These are phyloP conservation scores for Nemania abortiva DNA, from an alignment of 2,329 filamentous ascomycete genomes.

Conservation along the genomic window DNA sequence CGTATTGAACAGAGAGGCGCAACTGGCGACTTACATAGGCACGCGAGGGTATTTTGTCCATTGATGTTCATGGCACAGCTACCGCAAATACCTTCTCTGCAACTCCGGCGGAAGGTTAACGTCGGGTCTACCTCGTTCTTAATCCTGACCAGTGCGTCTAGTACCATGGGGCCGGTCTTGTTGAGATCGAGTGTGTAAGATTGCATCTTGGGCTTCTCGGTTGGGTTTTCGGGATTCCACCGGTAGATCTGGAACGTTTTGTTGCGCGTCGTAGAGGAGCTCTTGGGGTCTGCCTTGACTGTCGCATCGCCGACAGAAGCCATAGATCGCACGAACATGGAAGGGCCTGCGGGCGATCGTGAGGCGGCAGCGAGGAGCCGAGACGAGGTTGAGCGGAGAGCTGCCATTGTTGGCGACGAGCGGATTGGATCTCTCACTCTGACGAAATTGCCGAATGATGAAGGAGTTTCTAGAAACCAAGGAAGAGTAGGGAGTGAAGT, in stretches of 20 bases:
- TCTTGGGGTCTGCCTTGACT: constrained; percentile 70
- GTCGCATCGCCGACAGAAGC: constrained; percentile 70
- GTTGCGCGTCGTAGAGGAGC: constrained; percentile 69
- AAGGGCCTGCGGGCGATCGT: constrained; percentile 55
- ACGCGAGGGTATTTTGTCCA: constrained; percentile 96
- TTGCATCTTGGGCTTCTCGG: constrained; percentile 95
- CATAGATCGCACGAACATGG: constrained; percentile 64
- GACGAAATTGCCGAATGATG: constrained; percentile 3
- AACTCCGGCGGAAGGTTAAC: constrained; percentile 93
- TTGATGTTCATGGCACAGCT: constrained; percentile 99
- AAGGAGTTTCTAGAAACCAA: neutral
- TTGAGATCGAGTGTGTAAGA: constrained; percentile 94
- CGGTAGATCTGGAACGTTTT: constrained; percentile 99
- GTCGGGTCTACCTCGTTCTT: constrained; percentile 99
- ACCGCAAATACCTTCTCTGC: constrained; percentile 97
- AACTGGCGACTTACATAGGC: constrained; percentile 79
- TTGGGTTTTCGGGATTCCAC: constrained; percentile 95
- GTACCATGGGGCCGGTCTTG: constrained; percentile 98
- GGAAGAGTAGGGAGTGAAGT: neutral
- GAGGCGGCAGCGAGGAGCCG: constrained; percentile 63
- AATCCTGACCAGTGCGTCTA: constrained; percentile 96
- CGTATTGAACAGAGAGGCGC: neutral
- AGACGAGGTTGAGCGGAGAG: constrained; percentile 69
- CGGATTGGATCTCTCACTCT: constrained; percentile 8
- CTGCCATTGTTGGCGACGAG: constrained; percentile 62